Evolutionary conservation across 2,329 filamentous ascomycete species (phyloP), one percentile per base, ranked within the genome.

Genomic region (Pseudogymnoascus sp.): DNA sequence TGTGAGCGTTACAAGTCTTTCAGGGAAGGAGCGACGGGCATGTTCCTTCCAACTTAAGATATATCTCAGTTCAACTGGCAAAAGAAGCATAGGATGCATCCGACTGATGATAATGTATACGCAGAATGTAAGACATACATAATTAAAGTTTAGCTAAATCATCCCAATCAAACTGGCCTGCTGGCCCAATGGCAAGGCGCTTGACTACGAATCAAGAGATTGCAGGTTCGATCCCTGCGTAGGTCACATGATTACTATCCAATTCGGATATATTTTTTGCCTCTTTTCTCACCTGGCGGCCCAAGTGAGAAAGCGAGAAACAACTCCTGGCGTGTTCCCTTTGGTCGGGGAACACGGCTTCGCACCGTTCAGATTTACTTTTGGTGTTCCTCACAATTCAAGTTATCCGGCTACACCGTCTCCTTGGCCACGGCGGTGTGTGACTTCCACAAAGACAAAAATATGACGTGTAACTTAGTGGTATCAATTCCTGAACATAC

Each of bases 151-250:
- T 34, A 2, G 4, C 11, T 21, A 36, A 34, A 12, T 4, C n/a
- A 34, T 57, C 8, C n/a, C 51, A 57, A 57, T 57, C 29, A 61
- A 61, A 61, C 61, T 59, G 66, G 69, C 69, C 70, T 69, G 66
- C 69, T 77, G 75, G 76, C 76, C 76, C 75, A 78, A 78, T 78
- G 77, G 77, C 74, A 79, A 78, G 76, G 77, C 77, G 77, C 75
- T 78, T 78, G 77, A 79, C 77, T 79, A 78, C 77, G 77, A 77
- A 78, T 79, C 77, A 78, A 77, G 75, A 78, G 77, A 78, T 78
- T 79, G 76, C 74, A 77, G 77, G 77, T 78, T 78, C 76, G 76
- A 78, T 68, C 71, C 71, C 71, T 72, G 70, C 69, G 69, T 69
- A 68, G 71, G 70, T 72, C 71, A 70, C 51, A 57, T 57, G 51